Evolutionary conservation across 495 filamentous ascomycete genomes (phyloP), one percentile per base, ranked within the genome.

Genomic region (Aspergillus ellipticus): DNA sequence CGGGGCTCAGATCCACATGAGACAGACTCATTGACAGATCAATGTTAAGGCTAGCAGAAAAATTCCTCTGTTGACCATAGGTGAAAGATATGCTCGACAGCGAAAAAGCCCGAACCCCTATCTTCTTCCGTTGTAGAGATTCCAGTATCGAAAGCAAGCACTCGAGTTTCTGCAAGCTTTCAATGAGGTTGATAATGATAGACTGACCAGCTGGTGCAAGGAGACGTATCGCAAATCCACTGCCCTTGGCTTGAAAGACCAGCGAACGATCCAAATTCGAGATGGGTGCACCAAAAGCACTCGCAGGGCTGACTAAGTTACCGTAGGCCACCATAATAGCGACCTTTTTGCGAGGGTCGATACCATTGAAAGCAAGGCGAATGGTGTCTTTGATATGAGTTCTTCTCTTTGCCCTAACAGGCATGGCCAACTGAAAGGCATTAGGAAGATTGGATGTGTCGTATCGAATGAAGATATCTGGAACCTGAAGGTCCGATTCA

Each of bases 281-380:
- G 21, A 66, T 56, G 11, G 74, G 62, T 0, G 59, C 24, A 16
- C 57, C 47, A 11, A 75, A 61, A 22, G 57, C 50, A 37, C 66
- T 68, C 39, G 67, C 58, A 16, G 68, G 58, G 17, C 35, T 58
- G 39, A 35, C 54, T 9, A 77, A 52, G 37, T 57, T 68, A 31
- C 75, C 74, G 50, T 74, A 67, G 4, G 71, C 74, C 42, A 76
- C 64, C n/a, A 78, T 52, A n/a, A 72, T 71, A 33, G 64, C 69
- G 42, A 60, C 62, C 22, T 69, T 66, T 28, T 52, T 66, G 19
- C 59, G 56, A 33, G 50, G 59, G 57, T 78, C 73, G n/a, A 76
- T 60, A 28, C 75, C 75, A 47, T 72, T 67, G 52, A 75, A 78
- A 17, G 66, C 61, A 37, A 78, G 65, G 35, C 73, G 67, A 50